Percentiles rank a stretch among this genome's conserved stretches.
Evolutionary conservation across 768 basidiomycete species (phyloP).

Genomic region (Cantharellus cinnabarinus): DNA sequence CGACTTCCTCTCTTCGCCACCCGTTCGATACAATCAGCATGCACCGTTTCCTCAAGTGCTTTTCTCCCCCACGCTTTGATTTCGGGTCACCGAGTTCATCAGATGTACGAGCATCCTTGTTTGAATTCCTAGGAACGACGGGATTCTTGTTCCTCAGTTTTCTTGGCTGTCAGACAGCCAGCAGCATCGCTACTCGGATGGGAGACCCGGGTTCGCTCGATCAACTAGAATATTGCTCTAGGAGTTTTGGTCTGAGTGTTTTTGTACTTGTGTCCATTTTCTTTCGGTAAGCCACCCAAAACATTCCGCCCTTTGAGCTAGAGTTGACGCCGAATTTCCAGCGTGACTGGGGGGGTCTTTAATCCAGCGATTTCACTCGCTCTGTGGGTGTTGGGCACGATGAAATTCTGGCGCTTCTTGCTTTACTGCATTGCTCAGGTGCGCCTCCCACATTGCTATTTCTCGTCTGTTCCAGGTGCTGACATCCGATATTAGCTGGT

Average conservation of each 20-base stretch:
- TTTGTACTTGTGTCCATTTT: neutral
- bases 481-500: slow-evolving; percentile 1
- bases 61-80: too few species aligned
- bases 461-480: neutral
- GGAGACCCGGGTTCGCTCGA: too few species aligned
- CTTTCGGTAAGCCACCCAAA: neutral
- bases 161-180: neutral
- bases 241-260: neutral
- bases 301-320: neutral
- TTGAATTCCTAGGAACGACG: neutral
- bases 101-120: neutral
- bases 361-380: slow-evolving; percentile 9
- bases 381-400: slow-evolving; percentile 9
- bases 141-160: neutral
- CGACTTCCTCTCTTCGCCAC: too few species aligned
- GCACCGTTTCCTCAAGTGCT: too few species aligned
- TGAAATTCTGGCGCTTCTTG: slow-evolving; percentile 8
- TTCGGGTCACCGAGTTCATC: too few species aligned
- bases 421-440: slow-evolving; percentile 10
- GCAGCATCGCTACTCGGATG: neutral
- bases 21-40: too few species aligned
- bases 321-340: neutral
- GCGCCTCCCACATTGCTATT: neutral
- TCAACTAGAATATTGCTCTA: neutral
- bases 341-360: slow-evolving; percentile 8